Base-by-base conservation (phyloP, 257 asterid genomes). In the Nicotiana undulata region DNA sequence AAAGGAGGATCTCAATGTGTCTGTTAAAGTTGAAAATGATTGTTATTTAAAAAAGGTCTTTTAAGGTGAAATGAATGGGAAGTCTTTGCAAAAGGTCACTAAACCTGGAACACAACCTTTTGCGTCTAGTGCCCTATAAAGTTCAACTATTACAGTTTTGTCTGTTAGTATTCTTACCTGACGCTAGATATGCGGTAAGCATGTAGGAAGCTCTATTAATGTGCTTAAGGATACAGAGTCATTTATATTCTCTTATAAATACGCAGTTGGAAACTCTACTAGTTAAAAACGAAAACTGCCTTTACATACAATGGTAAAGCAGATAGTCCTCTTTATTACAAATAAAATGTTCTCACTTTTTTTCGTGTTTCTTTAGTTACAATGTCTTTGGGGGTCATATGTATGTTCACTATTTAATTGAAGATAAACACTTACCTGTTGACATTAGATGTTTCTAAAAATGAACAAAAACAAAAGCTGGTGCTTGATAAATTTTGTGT, bases 381-480 rank as follows among this genome's bases (percentile, higher is more conserved):
- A 70, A 2, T 44, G 59, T 70, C 59, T 70, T 70, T 70, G 77
- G 26, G 49, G 77, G 77, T 70, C 77, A 40, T 68, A 68, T 40
- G 56, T 51, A 11, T 6, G 22, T 40, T 68, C 77, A 22, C 37
- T 44, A 7, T 74, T 74, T 74, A 49, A 74, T 74, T 74, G 61
- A 74, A 22, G 61, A 74, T 49, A 49, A 72, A 13, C 59, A 20
- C 34, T 46, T 22, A 0, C 4, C 12, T 70, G 32, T 49, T 49
- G 40, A 72, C 60, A 74, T 49, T 49, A 74, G 40, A 24, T 74
- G 78, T 74, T 49, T 49, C 17, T 74, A 49, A 46, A 49, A n/a
- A 74, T 4, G 40, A 74, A 49, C 44, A 24, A 74, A 49, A 74
- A 46, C 26, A 46, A 74, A 82, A 53, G 51, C 32, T 55, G 63